phyloP scores from a whole-genome alignment of 257 asterid genomes.

The Solanum neorickii region DNA sequence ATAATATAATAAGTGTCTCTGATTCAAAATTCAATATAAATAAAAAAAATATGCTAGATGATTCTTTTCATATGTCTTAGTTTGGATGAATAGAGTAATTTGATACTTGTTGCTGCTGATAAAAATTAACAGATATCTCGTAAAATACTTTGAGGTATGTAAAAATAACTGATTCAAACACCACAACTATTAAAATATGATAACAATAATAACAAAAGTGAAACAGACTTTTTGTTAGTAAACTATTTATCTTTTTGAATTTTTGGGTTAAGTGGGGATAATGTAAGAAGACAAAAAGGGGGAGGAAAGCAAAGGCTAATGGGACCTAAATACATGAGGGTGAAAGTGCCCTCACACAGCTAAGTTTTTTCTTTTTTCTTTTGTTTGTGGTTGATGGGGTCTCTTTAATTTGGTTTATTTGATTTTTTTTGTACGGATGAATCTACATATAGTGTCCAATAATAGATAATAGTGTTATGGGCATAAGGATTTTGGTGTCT shows the following conservation, averaged over 20 bases:
- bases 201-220: background rate
- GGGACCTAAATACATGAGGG: background rate
- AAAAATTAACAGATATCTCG: too few species aligned
- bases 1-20: too few species aligned
- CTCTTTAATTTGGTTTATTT: conserved; percentile 1
- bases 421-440: conserved; percentile 14
- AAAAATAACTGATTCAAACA: too few species aligned
- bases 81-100: accelerated
- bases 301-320: background rate
- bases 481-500: conserved; percentile 13
- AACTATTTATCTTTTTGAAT: background rate
- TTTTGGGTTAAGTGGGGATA: background rate
- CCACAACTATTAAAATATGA: too few species aligned
- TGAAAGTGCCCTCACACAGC: conserved; percentile 13
- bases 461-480: background rate
- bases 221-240: background rate
- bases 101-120: too few species aligned
- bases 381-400: background rate
- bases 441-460: background rate
- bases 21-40: too few species aligned
- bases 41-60: too few species aligned
- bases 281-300: background rate
- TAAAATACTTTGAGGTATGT: too few species aligned
- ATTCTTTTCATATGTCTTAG: too few species aligned
- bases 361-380: background rate